Base-by-base conservation (phyloP, 805 yeast genomes). In the Ogataea polymorpha region DNA sequence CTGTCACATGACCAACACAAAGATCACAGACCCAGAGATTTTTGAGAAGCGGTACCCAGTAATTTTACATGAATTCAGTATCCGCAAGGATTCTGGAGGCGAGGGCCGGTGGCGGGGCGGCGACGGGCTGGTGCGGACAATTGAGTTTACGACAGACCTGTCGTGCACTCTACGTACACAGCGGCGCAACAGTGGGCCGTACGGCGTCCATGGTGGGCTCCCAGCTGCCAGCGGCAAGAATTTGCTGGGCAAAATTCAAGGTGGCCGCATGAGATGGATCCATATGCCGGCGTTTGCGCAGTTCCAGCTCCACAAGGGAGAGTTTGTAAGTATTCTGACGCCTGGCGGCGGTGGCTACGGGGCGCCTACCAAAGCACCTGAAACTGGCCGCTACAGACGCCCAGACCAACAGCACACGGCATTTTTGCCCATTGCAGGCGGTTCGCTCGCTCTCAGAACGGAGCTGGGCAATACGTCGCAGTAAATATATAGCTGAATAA, bases 1-100 rank as follows among this genome's bases (percentile, higher is more conserved):
- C 55, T 69, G 74, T 38, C 77, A 75, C 51, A 73, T 75, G 51
- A 75, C 80, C 31, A 74, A 75, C 54, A 75, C 80, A 30, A 66
- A 72, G 58, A 74, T 74, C 51, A 74, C 80, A 1, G 80, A 75
- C 48, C 70, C 75, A 1, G 80, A 75, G 51, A 62, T 73, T 9
- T 66, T 75, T 48, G 80, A 75, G 50, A 66, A 71, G 44, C 58
- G 79, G 34, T 73, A 72, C 48, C 79, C 80, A 2, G 72, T 71
- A 14, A 62, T 74, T 34, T 58, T 75, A 24, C 69, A 59, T 29
- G 73, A 73, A 49, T 75, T 63, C 48, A 51, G 69, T 4, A 59
- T 74, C 12, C 61, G 78, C 45, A 44, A 53, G 17, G 67, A 68
- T 7, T 66, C 76, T 31, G 79, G 80, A 13, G 79, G 80, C 45